Base-by-base conservation (phyloP, 495 filamentous ascomycete genomes). In the Trichocladium uniseriatum region DNA sequence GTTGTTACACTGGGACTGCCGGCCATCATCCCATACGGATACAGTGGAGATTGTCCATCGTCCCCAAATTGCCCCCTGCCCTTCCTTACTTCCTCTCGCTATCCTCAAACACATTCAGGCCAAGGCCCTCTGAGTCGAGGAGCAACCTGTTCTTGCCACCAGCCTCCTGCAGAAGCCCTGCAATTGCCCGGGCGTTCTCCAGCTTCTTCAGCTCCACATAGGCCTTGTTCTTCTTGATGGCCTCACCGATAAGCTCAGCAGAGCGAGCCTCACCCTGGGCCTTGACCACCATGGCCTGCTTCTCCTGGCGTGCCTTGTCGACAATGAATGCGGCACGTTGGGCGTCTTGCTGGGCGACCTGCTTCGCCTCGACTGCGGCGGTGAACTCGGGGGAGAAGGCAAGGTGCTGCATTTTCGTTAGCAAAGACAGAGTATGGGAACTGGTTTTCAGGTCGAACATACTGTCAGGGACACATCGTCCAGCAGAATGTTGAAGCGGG, bases 301-400 rank as follows among this genome's bases (percentile, higher is more conserved):
- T 98, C 78, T 98, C 92, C 68, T 98, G 92, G 52, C 92, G 86
- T 31, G 92, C 92, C 73, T 97, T 97, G 79, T 98, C 92, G 55
- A 98, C 92, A 34, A 97, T 76, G 76, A 98, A 98, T 36, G 92
- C 92, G 24, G 92, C 92, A 48, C 91, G 83, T 67, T 98, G 92
- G 16, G 92, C 92, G 63, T 98, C 92, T 76, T 98, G 92, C 60
- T 98, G 92, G 14, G 92, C 92, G 48, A 98, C 92, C 72, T 98
- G 92, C 75, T 98, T 98, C 54, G 92, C 91, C 74, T 97, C 92
- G 52, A 98, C 92, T 31, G 92, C 92, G 24, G 94, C 94, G 36
- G 94, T 97, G 74, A 98, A 98, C 69, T 97, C 92, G 56, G 92
- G 92, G 38, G 92, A 98, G 84, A 98, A 98, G 51, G 92, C 92